phyloP scores from a whole-genome alignment of 768 basidiomycete genomes.

The Trametes sanguinea region DNA sequence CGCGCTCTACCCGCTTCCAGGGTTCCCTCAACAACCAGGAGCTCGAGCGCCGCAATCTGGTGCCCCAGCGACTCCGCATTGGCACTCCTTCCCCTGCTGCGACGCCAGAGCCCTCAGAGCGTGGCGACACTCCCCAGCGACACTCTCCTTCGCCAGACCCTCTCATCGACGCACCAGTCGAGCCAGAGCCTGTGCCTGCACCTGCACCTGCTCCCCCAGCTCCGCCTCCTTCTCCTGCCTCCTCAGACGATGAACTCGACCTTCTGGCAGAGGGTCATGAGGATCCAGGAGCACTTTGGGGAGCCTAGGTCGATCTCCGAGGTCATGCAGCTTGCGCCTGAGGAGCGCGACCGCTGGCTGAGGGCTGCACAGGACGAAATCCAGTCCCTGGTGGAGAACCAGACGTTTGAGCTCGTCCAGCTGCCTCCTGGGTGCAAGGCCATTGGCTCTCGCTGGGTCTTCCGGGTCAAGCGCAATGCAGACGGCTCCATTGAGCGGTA shows the following conservation, averaged over 20 bases:
- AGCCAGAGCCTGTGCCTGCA: not conserved
- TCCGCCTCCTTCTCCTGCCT: not conserved
- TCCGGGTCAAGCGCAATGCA: too few relatives aligned
- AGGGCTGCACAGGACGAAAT: too few relatives aligned
- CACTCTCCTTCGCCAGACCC: not conserved
- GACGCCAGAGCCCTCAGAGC: conserved; percentile 7
- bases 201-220: not conserved
- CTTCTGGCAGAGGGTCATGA: conserved; percentile 4
- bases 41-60: not conserved
- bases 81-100: not conserved
- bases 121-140: conserved; percentile 1
- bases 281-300: conserved; percentile 13
- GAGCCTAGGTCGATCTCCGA: conserved; percentile 11
- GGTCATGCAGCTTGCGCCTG: conserved; percentile 3
- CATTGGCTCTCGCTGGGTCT: too few relatives aligned
- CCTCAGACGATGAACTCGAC: conserved; percentile 6
- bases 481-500: too few relatives aligned
- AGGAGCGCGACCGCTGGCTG: too few relatives aligned
- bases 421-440: too few relatives aligned
- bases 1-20: conserved; percentile 1
- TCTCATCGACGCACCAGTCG: not conserved
- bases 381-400: too few relatives aligned
- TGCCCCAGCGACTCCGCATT: conserved; percentile 1
- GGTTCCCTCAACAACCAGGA: conserved; percentile 8
- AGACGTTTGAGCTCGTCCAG: too few relatives aligned